Evolutionary conservation across 2,329 filamentous ascomycete species (phyloP), one percentile per base, ranked within the genome.

Genomic region (Passalora sequoiae): DNA sequence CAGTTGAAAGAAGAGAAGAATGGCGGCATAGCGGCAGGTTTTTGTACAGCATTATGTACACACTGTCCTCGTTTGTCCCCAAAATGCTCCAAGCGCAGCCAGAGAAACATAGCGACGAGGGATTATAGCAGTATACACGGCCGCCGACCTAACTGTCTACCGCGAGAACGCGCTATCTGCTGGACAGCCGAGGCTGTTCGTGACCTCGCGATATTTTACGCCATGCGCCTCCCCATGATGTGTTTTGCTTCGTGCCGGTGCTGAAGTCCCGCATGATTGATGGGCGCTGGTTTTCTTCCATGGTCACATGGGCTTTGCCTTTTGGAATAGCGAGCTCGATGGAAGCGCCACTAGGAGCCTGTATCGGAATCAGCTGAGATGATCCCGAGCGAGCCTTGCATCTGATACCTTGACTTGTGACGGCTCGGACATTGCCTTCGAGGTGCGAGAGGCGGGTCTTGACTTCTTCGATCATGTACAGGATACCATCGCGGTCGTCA

Each of bases 291-390:
- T 46, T 44, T 20, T 40, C 35, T 28, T 47, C 20, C 4, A 53
- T 36, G 17, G 19, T 25, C 10, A 52, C 38, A 17, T 37, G 25
- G n/a, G 46, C 24, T 15, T 32, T 46, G 10, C 55, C 58, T 33
- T 56, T 60, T 3, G 54, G 51, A 10, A 59, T 44, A 4, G 36
- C 31, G n/a, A 59, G 30, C 15, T 55, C 49, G 31, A 57, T 21
- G 5, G 41, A 30, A 31, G 47, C 43, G n/a, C 53, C 51, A 43
- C 51, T 49, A 17, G 40, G 29, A 9, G 42, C 51, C 36, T 39
- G 29, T 25, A 54, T 40, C 2, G 54, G 46, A n/a, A 59, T 16
- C 22, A 37, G 42, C 24, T 59, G 56, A 4, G 46, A 21, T 16
- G 43, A 33, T 10, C 17, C 15, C 16, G 30, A 33, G 9, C 16